These are phyloP conservation scores for Fraxinus americana DNA, from an alignment of 257 asterid genomes.

Conservation along the genomic window DNA sequence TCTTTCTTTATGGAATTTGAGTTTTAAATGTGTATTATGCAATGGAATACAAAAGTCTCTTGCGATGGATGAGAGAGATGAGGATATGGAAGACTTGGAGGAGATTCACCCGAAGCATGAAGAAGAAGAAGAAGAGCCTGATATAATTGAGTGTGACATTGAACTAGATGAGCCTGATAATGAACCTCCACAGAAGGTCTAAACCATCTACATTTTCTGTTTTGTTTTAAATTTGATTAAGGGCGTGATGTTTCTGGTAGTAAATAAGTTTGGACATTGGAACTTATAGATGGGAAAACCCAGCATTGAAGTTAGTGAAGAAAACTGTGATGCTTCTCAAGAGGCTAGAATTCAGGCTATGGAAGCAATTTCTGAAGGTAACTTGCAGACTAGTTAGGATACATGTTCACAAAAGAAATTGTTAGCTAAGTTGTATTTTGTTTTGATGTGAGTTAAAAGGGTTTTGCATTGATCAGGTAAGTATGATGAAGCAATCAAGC, in stretches of 20 bases:
- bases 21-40: not conserved
- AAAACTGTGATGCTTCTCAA: conserved; percentile 78
- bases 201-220: not conserved
- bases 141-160: conserved; percentile 81
- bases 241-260: conserved; percentile 1
- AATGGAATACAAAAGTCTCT: conserved; percentile 51
- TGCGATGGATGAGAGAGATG: conserved; percentile 71
- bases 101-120: conserved; percentile 34
- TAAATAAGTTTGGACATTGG: conserved; percentile 1
- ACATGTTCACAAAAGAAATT: not conserved
- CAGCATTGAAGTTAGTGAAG: conserved; percentile 85
- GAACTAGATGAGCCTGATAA: conserved; percentile 93
- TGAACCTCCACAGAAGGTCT: conserved; percentile 85
- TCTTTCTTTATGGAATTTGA: not conserved
- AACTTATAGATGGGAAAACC: conserved; percentile 85
- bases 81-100: conserved; percentile 60
- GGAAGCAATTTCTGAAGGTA: conserved; percentile 95
- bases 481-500: conserved; percentile 77
- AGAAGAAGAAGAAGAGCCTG: conserved; percentile 83
- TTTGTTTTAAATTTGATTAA: not conserved
- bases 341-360: conserved; percentile 85
- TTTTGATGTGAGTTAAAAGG: not conserved
- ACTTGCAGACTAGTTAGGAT: not conserved
- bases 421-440: not conserved
- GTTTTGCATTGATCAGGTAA: conserved; percentile 51